These are phyloP conservation scores for Cydonia oblonga DNA, from an alignment of 331 rosid genomes.

Conservation along the genomic window DNA sequence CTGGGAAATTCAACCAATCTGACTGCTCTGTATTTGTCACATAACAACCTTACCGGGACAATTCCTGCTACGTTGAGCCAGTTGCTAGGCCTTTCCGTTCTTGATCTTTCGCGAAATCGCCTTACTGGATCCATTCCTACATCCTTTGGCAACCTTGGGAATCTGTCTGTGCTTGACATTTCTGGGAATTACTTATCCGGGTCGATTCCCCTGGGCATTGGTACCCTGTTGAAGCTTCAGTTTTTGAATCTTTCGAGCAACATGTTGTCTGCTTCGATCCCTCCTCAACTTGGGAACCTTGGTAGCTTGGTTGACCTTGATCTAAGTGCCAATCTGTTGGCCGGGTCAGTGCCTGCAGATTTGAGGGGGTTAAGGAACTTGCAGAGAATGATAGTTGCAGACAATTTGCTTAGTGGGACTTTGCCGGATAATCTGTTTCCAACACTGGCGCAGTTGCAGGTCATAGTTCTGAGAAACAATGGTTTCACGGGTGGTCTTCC, in stretches of 20 bases:
- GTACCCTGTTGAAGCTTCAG: constrained; percentile 47
- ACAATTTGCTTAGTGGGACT: constrained; percentile 43
- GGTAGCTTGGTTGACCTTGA: constrained; percentile 70
- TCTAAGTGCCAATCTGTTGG: constrained; percentile 55
- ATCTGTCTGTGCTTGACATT: constrained; percentile 58
- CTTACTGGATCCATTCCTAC: constrained; percentile 47
- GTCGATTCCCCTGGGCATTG: constrained; percentile 40
- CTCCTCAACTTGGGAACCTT: constrained; percentile 50
- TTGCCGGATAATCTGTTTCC: constrained; percentile 40
- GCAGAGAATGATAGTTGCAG: constrained; percentile 39
- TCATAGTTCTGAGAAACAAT: constrained; percentile 41
- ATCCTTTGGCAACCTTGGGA: constrained; percentile 36
- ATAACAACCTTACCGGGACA: constrained; percentile 51
- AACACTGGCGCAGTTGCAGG: constrained; percentile 33
- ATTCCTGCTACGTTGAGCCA: constrained; percentile 56
- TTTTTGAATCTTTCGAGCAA: constrained; percentile 68
- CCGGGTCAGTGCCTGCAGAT: constrained; percentile 35
- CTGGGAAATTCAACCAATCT: constrained; percentile 63
- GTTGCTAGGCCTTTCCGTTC: constrained; percentile 41
- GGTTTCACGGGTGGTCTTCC: constrained; percentile 51
- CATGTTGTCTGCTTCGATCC: constrained; percentile 43
- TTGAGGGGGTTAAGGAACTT: constrained; percentile 50
- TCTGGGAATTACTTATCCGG: constrained; percentile 55
- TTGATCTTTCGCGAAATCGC: constrained; percentile 60
- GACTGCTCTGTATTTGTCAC: constrained; percentile 47